Base-by-base conservation (phyloP, 2,329 filamentous ascomycete genomes). In the Massarina eburnea region DNA sequence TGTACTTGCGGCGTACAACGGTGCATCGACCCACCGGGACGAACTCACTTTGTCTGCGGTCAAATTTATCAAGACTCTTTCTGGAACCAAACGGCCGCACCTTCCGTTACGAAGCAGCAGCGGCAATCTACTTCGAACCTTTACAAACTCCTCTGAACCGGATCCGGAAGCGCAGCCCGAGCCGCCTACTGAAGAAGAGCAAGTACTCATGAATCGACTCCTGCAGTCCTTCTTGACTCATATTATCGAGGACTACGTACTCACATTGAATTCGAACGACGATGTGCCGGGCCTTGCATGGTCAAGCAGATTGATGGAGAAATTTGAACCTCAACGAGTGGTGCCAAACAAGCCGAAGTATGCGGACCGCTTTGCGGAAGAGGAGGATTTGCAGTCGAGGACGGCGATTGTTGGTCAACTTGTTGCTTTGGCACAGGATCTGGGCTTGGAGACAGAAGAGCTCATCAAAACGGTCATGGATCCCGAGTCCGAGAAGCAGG, bases 191-290 rank as follows among this genome's bases (percentile, higher is more conserved):
- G 60, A 64, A 5, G 75, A 77, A 27, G 87, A 91, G 64, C 73
- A 73, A 2, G 79, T 76, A 8, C 73, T 91, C 49, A 81, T 86
- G 59, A 75, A 76, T 27, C 82, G 80, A 46, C 73, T 92, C 14
- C 71, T 92, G 19, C 85, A 89, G 61, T 84, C 85, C 1, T 91
- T 94, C 66, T 77, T 89, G n/a, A 89, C 86, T 0, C 87, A 88
- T 62, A 73, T 91, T 15, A 71, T 91, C 9, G 88, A 91, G 63
- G 80, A 85, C 36, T 92, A 89, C 55, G 78, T 89, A 49, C 83
- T 80, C n/a, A 72, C 72, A 6, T 54, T 79, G 15, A 61, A 63
- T 3, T 66, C 71, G 3, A 59, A 65, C 5, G 73, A 75, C 18
- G 75, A 77, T 57, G 70, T 76, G 4, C 74, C 76, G 1, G 77